Base-by-base conservation (phyloP, 495 filamentous ascomycete species). In the Acidiella bohemica region DNA sequence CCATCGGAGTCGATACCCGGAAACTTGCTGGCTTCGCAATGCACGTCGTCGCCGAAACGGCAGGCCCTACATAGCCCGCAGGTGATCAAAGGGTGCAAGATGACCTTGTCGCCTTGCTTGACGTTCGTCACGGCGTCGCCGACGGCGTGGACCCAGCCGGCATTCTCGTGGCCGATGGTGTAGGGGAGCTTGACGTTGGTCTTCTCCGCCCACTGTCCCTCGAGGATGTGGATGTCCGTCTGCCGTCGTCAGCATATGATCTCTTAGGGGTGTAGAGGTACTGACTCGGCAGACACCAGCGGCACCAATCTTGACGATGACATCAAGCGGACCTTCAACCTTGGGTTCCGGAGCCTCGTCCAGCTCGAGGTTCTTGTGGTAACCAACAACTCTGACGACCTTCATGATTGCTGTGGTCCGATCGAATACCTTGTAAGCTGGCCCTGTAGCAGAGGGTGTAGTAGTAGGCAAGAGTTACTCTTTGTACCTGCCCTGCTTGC, bases 251-350 rank as follows among this genome's bases (percentile, higher is more conserved):
- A 27, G 7, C 25, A 27, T 7, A n/a, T n/a, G n/a, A n/a, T n/a
- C n/a, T 27, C 7, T 7, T 27, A 7, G 25, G 25, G 7, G 25
- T n/a, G 25, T 27, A 27, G 25, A 27, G 8, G n/a, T 28, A n/a
- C 31, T 33, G 6, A 16, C 31, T 5, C 39, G 34, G 21, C 39
- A 42, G 13, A 42, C 39, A 23, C 39, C 39, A 6, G 39, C 39
- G 5, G 39, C 39, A 5, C 39, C 39, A 37, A 42, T 42, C 39
- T 42, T 42, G 39, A 42, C 39, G 24, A 42, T 42, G 5, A 42
- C 39, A 22, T 42, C 39, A 5, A 42, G 18, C 5, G 39, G 33
- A 21, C 29, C 17, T 5, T 6, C 22, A 13, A 41, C 24, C 32
- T 41, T 42, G 11, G 39, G 39, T 32, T 42, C 35, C 29, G 34